A percentile compares a stretch with the other conserved stretches of the same genome.
phyloP scores from a whole-genome alignment of 805 yeast species.

The Suhomyces kilbournensis region DNA sequence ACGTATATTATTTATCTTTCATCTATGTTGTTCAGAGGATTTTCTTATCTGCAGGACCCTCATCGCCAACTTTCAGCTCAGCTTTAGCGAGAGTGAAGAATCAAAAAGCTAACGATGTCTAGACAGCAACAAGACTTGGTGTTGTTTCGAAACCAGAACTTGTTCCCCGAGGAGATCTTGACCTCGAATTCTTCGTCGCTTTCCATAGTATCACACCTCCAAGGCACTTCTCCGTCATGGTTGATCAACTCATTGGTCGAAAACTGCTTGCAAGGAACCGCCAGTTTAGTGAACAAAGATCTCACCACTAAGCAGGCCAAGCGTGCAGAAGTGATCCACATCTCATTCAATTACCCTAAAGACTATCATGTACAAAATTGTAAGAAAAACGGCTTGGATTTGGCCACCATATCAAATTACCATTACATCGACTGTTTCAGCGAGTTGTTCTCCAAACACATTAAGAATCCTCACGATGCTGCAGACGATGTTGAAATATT shows the following conservation, averaged over 20 bases:
- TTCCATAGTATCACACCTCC: slow-evolving; percentile 30
- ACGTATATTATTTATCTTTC: no score
- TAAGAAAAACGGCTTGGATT: slow-evolving; percentile 39
- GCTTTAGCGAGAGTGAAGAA: not conserved
- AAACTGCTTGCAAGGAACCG: slow-evolving; percentile 46
- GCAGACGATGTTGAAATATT: slow-evolving; percentile 11
- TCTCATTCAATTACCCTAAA: slow-evolving; percentile 33
- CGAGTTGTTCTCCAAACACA: slow-evolving; percentile 38
- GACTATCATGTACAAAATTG: slow-evolving; percentile 34
- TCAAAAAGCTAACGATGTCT: not conserved
- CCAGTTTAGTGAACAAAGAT: slow-evolving; percentile 36
- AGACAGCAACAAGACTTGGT: slow-evolving; percentile 49
- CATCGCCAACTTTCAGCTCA: not conserved
- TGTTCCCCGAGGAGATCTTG: slow-evolving; percentile 29
- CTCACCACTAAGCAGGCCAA: slow-evolving; percentile 13
- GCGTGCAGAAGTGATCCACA: slow-evolving; percentile 31
- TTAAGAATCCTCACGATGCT: slow-evolving; percentile 21
- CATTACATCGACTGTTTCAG: slow-evolving; percentile 46
- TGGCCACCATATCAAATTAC: slow-evolving; percentile 24
- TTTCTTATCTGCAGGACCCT: not conserved
- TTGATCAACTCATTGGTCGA: slow-evolving; percentile 54
- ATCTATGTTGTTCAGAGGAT: no score
- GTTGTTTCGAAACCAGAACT: slow-evolving; percentile 50
- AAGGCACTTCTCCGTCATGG: slow-evolving; percentile 66
- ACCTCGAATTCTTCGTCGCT: slow-evolving; percentile 11